Base-by-base conservation (phyloP, 352 stramenopile genomes). In the Halophytophthora batemanensis region DNA sequence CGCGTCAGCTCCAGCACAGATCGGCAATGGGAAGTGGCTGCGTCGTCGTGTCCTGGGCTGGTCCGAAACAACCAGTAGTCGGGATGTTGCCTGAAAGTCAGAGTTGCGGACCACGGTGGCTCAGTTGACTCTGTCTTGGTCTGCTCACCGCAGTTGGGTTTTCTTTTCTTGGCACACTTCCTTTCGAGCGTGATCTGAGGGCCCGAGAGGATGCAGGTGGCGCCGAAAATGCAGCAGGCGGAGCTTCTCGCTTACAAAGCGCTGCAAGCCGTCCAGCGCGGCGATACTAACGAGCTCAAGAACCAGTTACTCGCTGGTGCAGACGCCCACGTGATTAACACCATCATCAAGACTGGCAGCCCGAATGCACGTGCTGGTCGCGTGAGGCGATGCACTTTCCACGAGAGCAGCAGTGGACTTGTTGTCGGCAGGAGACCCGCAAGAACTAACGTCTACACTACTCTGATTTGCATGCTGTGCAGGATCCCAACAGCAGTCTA, bases 301-400 rank as follows among this genome's bases (percentile, higher is more conserved):
- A 60, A 68, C 39, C 45, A 64, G 29, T 59, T 68, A 13, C 38
- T 64, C 31, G 60, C 60, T 2, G 60, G 60, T 15, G 60, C 60
- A 36, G 64, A 68, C 19, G 55, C 60, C 19, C 60, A 68, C 17
- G 60, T 68, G 34, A 68, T 68, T 31, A 68, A 68, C 23, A 55
- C 60, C 33, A 55, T 68, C 25, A 55, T 68, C 34, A 68, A 68
- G 39, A 54, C 60, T 12, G 50, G 56, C 38, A 68, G 60, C 39
- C 55, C 60, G 28, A 68, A 61, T 53, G 55, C 49, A 10, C 60
- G 45, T 15, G 54, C 54, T 8, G 60, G 64, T 54, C 60, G 55
- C 3, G 60, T 68, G 60, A 31, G 45, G 3, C 28, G n/a, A 51
- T 22, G 17, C 15, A 46, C 8, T 29, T 48, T 8, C 1, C 29